Percentiles rank a stretch among this genome's conserved stretches.
Evolutionary conservation across 345 rosid species (phyloP).

Genomic region (Brassica nigra): DNA sequence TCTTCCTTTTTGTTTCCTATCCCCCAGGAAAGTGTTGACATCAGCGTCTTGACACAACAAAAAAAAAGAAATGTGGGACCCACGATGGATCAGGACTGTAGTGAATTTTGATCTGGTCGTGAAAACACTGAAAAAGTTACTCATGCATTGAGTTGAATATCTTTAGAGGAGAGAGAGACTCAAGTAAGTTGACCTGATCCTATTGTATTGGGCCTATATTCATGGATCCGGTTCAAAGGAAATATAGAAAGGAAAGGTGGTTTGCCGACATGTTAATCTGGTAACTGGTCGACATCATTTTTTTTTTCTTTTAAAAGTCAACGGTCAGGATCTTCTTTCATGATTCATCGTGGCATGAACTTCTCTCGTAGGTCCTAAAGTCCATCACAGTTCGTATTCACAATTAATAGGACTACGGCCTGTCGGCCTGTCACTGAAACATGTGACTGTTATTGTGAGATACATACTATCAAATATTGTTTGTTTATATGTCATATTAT

Average conservation of each 20-base stretch:
- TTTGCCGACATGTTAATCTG: conserved; percentile 21
- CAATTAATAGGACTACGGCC: background rate
- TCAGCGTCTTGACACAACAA: background rate
- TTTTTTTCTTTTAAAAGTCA: background rate
- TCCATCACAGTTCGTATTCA: background rate
- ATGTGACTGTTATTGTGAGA: background rate
- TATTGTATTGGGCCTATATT: background rate
- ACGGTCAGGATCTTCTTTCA: background rate
- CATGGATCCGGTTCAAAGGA: background rate
- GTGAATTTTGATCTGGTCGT: background rate
- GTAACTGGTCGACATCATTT: background rate
- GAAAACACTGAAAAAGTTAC: background rate
- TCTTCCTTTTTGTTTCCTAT: background rate
- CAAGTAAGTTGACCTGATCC: background rate
- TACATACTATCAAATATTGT: background rate
- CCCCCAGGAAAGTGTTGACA: conserved; percentile 4
- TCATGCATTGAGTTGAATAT: background rate
- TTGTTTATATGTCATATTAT: no score
- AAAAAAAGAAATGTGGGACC: background rate
- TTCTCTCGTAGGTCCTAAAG: background rate
- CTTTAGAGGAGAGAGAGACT: background rate
- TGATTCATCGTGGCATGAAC: conserved; percentile 5
- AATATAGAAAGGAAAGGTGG: background rate
- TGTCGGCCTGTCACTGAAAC: background rate
- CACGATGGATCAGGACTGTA: background rate